Conservation (phyloP, 1,284 basidiomycete genomes). For the Peniophora sp. region DNA sequence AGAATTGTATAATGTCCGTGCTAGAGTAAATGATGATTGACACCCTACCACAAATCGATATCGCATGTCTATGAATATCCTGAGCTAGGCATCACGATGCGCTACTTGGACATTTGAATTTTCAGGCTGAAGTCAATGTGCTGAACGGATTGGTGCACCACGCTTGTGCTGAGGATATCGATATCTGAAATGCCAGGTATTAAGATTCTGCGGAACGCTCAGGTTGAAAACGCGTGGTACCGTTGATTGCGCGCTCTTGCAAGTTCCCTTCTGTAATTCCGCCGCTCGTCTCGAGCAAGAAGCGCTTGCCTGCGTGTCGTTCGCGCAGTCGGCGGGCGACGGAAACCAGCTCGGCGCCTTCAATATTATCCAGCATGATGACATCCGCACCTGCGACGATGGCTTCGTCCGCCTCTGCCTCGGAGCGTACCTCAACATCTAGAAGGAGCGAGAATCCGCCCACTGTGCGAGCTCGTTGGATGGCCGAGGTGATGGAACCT, state of each 20-base stretch:
- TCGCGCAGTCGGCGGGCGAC: conserved; percentile 69
- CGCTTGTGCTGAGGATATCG: conserved; percentile 89
- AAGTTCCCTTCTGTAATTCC: conserved; percentile 86
- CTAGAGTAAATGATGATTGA: too few species aligned
- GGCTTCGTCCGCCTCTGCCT: conserved; percentile 91
- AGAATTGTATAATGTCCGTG: too few species aligned
- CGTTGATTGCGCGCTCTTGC: conserved; percentile 65
- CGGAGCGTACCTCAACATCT: conserved; percentile 89
- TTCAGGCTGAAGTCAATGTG: conserved; percentile 94
- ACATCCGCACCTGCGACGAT: conserved; percentile 96
- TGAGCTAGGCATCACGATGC: too few species aligned
- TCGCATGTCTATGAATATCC: too few species aligned
- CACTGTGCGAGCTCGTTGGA: conserved; percentile 78
- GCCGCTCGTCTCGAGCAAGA: conserved; percentile 87
- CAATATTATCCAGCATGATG: conserved; percentile 96
- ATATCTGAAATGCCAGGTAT: conserved; percentile 52
- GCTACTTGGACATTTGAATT: conserved; percentile 57
- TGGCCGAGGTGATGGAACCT: conserved; percentile 89
- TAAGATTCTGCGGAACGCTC: conserved; percentile 5
- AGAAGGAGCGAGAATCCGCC: conserved; percentile 91
- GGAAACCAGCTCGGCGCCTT: conserved; percentile 62
- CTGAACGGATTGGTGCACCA: conserved; percentile 85
- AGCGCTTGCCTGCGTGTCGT: conserved; percentile 67
- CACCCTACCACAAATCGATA: too few species aligned
- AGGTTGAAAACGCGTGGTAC: conserved; percentile 28